Percentiles rank a stretch among this genome's conserved stretches.
Conservation (phyloP, 495 filamentous ascomycete species). For the Trichoderma virens region DNA sequence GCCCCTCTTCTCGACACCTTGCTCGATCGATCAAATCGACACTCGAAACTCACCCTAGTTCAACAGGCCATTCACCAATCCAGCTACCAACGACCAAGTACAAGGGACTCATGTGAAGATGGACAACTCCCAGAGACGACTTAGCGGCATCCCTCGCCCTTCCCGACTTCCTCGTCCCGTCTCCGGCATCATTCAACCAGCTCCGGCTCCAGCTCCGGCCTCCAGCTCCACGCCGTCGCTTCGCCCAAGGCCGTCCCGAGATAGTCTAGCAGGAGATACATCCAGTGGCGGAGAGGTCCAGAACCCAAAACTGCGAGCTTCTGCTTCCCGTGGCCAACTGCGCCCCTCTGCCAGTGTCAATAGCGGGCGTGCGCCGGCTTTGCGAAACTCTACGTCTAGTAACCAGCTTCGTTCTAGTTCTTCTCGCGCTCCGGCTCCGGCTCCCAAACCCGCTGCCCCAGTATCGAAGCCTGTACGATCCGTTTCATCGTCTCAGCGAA, state of each 20-base stretch:
- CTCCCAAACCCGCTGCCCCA: not conserved
- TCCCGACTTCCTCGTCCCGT: constrained; percentile 8
- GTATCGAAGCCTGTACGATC: not conserved
- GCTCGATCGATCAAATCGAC: not conserved
- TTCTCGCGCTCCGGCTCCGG: constrained; percentile 12
- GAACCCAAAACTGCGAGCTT: constrained; percentile 33
- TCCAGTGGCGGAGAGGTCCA: constrained; percentile 16
- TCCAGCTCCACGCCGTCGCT: constrained; percentile 13
- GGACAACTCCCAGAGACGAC: constrained; percentile 3
- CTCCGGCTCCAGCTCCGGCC: not conserved
- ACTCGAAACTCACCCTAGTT: constrained; percentile 2
- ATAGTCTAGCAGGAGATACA: constrained; percentile 17
- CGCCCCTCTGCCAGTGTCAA: constrained; percentile 13
- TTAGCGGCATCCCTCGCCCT: constrained; percentile 12
- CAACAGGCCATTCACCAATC: not conserved
- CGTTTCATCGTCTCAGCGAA: not conserved
- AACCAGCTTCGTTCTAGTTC: constrained; percentile 13
- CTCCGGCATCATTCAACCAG: constrained; percentile 1
- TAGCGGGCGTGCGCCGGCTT: constrained; percentile 9
- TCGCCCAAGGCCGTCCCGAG: constrained; percentile 23
- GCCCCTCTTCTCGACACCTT: not conserved
- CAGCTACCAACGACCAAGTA: not conserved
- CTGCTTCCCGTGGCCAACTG: constrained; percentile 36
- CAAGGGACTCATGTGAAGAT: not conserved
- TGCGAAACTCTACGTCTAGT: constrained; percentile 10